A percentile compares a stretch with the other conserved stretches of the same genome.
Evolutionary conservation across 140 eudicot species (phyloP).

Genomic region (Erigeron philadelphicus): DNA sequence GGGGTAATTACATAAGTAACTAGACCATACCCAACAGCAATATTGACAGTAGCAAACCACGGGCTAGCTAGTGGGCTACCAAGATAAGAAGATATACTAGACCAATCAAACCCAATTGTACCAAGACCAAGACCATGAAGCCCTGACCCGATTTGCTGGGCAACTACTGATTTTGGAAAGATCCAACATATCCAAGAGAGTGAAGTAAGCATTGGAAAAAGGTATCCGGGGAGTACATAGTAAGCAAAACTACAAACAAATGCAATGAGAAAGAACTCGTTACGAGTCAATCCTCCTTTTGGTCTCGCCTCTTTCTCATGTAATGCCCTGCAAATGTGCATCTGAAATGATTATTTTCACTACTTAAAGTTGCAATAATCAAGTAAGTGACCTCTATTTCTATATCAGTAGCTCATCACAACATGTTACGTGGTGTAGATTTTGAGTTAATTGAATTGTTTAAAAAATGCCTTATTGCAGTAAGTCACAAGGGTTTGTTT

Average conservation of each 20-base stretch:
- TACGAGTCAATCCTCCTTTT: slow-evolving; percentile 61
- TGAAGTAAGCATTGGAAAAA: slow-evolving; percentile 65
- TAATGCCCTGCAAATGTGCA: slow-evolving; percentile 57
- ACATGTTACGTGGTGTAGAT: too few species aligned
- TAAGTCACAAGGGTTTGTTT: too few species aligned
- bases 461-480: too few species aligned
- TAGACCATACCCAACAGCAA: slow-evolving; percentile 63
- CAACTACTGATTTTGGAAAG: slow-evolving; percentile 61
- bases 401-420: too few species aligned
- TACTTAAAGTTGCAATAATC: neutral
- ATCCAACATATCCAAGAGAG: slow-evolving; percentile 97
- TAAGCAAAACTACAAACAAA: slow-evolving; percentile 69
- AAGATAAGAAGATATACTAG: slow-evolving; percentile 85
- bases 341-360: neutral
- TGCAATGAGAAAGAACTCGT: slow-evolving; percentile 75
- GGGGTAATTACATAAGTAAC: slow-evolving; percentile 79
- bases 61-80: slow-evolving; percentile 98
- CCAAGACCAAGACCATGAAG: slow-evolving; percentile 89
- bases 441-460: too few species aligned
- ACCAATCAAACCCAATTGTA: slow-evolving; percentile 82
- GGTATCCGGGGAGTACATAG: slow-evolving; percentile 76
- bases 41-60: slow-evolving; percentile 93
- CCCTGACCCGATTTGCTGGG: slow-evolving; percentile 89
- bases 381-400: neutral
- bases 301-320: slow-evolving; percentile 74